Percentiles rank a stretch among this genome's conserved stretches.
phyloP scores from a whole-genome alignment of 2,329 filamentous ascomycete species.

The Phoma sp. region DNA sequence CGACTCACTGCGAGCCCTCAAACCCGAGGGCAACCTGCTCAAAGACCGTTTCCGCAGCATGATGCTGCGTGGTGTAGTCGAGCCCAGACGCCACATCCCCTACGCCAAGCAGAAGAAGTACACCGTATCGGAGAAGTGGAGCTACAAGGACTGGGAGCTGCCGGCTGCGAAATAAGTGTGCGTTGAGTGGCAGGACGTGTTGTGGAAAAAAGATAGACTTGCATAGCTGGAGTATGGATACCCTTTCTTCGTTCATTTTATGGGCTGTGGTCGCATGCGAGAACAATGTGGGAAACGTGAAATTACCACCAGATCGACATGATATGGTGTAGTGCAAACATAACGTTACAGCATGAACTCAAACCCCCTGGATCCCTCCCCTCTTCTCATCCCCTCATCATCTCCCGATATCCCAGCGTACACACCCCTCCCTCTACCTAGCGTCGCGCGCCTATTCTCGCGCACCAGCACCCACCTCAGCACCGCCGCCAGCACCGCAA shows the following conservation, averaged over 20 bases:
- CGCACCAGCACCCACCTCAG: constrained; percentile 51
- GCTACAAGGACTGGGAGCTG: constrained; percentile 89
- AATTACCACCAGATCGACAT: no score
- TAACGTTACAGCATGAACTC: no score
- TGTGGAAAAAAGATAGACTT: no score
- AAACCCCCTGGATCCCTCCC: no score
- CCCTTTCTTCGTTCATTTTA: background rate
- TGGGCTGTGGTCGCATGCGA: background rate
- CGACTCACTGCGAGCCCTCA: constrained; percentile 60
- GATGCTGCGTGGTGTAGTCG: constrained; percentile 86
- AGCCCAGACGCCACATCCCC: constrained; percentile 76
- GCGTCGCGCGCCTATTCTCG: constrained; percentile 29
- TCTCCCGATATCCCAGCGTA: constrained; percentile 33
- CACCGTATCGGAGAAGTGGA: constrained; percentile 93
- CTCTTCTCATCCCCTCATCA: constrained; percentile 1
- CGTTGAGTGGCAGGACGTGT: no score
- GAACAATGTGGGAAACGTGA: no score
- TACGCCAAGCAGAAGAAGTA: constrained; percentile 83
- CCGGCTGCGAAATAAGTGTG: constrained; percentile 11
- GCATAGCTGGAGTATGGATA: background rate
- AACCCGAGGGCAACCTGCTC: constrained; percentile 94
- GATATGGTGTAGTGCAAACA: no score
- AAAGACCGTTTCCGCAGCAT: constrained; percentile 91
- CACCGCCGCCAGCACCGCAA: constrained; percentile 50
- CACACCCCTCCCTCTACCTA: constrained; percentile 14